Base-by-base conservation (phyloP, 164 flowering plant genomes). In the Magnolia kwangsiensis region DNA sequence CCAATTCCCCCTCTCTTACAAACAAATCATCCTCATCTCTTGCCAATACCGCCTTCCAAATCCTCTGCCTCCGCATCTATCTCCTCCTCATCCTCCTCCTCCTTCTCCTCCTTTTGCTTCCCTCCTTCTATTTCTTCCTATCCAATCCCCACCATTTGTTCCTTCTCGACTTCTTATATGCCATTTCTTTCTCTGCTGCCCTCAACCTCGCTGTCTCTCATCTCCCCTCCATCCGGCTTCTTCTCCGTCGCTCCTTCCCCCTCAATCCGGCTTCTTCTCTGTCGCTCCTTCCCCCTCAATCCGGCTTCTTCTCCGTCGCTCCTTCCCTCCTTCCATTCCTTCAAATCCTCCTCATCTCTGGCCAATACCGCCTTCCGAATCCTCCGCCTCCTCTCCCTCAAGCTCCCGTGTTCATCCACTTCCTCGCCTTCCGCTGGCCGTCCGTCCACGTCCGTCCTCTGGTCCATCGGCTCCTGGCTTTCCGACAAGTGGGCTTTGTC, bases 401-500 rank as follows among this genome's bases (percentile, higher is more conserved):
- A 81, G 65, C 37, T 31, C 72, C 69, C n/a, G 49, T 37, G 7
- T 63, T 58, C 79, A 21, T 69, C 79, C 50, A 50, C 80, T 10
- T 64, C 70, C 31, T 50, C 76, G n/a, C 18, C 70, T 13, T 50
- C 55, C 61, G 10, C 55, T 37, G 37, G 61, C 49, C 67, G 63
- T 21, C 19, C 51, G 45, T 80, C 45, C 21, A 81, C 11, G 50
- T 80, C 1, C 63, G 94, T 93, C 19, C 79, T 87, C 75, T 93
- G 98, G 98, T 90, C 92, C 61, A 92, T 93, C 78, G 98, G 98
- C 63, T 84, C n/a, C n/a, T n/a, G n/a, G n/a, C n/a, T n/a, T n/a
- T n/a, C n/a, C n/a, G n/a, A n/a, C n/a, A n/a, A n/a, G n/a, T n/a
- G n/a, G n/a, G n/a, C n/a, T n/a, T n/a, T n/a, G n/a, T n/a, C n/a